phyloP scores from a whole-genome alignment of 2,329 filamentous ascomycete genomes.

The Fusarium protoensiforme region DNA sequence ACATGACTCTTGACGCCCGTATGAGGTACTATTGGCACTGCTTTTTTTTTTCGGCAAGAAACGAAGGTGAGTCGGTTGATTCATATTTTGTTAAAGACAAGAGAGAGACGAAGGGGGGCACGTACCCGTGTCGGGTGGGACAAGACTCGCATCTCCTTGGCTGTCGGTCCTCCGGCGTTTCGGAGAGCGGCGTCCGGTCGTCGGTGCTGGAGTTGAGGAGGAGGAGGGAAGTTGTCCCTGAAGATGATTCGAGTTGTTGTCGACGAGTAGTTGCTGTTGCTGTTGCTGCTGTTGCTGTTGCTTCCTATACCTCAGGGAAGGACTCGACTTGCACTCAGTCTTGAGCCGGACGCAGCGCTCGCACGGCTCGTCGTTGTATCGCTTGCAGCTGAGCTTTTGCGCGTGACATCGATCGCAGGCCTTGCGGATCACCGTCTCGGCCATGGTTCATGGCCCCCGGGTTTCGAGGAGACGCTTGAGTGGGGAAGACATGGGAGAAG shows the following conservation, averaged over 20 bases:
- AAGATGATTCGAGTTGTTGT: slow-evolving; percentile 18
- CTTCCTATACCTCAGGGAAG: slow-evolving; percentile 53
- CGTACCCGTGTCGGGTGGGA: slow-evolving; percentile 51
- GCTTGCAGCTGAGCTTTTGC: slow-evolving; percentile 60
- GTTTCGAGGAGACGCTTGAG: slow-evolving; percentile 27
- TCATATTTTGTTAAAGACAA: slow-evolving; percentile 12
- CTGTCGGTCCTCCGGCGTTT: slow-evolving; percentile 51
- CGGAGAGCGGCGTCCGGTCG: slow-evolving; percentile 47
- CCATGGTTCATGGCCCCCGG: slow-evolving; percentile 48
- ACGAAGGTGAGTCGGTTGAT: slow-evolving; percentile 39
- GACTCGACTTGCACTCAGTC: slow-evolving; percentile 57
- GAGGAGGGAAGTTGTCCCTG: slow-evolving; percentile 23
- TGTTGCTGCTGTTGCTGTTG: slow-evolving; percentile 44
- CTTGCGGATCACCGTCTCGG: slow-evolving; percentile 53
- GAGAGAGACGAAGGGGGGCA: slow-evolving; percentile 26
- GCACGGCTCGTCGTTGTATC: slow-evolving; percentile 53
- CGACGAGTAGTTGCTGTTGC: slow-evolving; percentile 6
- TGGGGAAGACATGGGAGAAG: slow-evolving; percentile 44
- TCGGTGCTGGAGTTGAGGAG: slow-evolving; percentile 19
- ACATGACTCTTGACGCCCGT: slow-evolving; percentile 40
- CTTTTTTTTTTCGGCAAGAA: slow-evolving; percentile 39
- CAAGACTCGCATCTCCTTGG: slow-evolving; percentile 44
- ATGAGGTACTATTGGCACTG: slow-evolving; percentile 44
- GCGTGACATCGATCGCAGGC: slow-evolving; percentile 60
- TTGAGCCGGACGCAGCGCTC: slow-evolving; percentile 56